Evolutionary conservation across 768 basidiomycete genomes (phyloP).

Genomic region (Kwoniella botswanensis): DNA sequence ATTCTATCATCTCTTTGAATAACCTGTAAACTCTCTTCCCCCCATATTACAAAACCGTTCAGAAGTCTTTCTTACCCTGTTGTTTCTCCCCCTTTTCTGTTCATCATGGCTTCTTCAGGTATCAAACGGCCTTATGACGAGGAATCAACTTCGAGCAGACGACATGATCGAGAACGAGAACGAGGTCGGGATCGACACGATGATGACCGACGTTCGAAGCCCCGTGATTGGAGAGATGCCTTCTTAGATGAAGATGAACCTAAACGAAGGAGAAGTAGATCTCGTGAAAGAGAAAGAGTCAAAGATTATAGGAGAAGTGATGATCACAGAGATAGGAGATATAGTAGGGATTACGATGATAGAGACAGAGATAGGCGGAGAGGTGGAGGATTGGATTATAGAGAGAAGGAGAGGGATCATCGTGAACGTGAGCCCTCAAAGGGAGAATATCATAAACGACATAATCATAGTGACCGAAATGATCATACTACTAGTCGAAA

Average conservation of each 20-base stretch:
- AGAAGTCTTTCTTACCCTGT: constrained; percentile 36
- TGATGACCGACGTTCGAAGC: constrained; percentile 38
- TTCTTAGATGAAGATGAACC: constrained; percentile 50
- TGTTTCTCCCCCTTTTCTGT: not conserved
- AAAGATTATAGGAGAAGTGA: constrained; percentile 24
- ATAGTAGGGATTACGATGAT: constrained; percentile 39
- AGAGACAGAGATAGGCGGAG: constrained; percentile 58
- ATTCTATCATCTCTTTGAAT: not conserved
- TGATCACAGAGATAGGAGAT: constrained; percentile 22
- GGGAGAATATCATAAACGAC: constrained; percentile 35
- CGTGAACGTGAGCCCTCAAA: constrained; percentile 37
- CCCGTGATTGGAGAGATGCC: constrained; percentile 56
- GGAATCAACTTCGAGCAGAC: constrained; percentile 8
- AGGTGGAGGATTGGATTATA: constrained; percentile 55
- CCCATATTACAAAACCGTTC: not conserved
- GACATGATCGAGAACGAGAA: constrained; percentile 20
- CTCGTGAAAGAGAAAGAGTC: constrained; percentile 29
- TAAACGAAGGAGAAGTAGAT: constrained; percentile 28
- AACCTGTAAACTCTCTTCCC: constrained; percentile 35
- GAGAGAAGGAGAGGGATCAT: constrained; percentile 35
- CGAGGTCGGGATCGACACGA: constrained; percentile 13
- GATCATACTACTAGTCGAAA: constrained; percentile 34
- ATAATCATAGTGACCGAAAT: constrained; percentile 46
- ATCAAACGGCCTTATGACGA: constrained; percentile 38
- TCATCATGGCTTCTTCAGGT: constrained; percentile 43